Evolutionary conservation across 2,329 filamentous ascomycete species (phyloP).

Genomic region (Venturia asperata): DNA sequence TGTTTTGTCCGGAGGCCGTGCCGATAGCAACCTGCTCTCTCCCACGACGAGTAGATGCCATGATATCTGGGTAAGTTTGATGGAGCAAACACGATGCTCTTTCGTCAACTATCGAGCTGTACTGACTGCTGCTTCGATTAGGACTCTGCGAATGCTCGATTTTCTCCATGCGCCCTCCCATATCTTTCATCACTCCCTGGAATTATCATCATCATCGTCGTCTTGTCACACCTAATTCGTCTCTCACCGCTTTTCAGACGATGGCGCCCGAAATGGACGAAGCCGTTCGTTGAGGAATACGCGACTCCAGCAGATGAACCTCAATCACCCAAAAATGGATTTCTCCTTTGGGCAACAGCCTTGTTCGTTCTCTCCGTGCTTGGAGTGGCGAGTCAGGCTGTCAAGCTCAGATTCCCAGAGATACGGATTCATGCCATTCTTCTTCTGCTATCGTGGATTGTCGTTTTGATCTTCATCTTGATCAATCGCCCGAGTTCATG

Average conservation of each 20-base stretch:
- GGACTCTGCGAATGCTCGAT: conserved; percentile 33
- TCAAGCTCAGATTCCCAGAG: conserved; percentile 26
- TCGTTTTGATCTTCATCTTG: conserved; percentile 29
- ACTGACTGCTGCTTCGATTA: conserved; percentile 20
- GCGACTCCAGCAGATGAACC: conserved; percentile 25
- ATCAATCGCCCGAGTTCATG: conserved; percentile 37
- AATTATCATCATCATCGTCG: conserved; percentile 26
- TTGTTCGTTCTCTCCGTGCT: conserved; percentile 27
- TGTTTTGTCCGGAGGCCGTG: neutral
- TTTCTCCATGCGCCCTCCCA: conserved; percentile 32
- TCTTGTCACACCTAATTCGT: conserved; percentile 26
- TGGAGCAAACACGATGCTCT: neutral
- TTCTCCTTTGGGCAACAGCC: conserved; percentile 27
- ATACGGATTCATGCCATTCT: conserved; percentile 19
- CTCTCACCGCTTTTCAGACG: conserved; percentile 22
- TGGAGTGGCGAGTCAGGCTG: conserved; percentile 27
- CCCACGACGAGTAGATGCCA: neutral
- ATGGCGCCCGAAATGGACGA: conserved; percentile 43
- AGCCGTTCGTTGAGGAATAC: conserved; percentile 45
- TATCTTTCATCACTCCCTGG: conserved; percentile 30
- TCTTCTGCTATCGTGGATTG: conserved; percentile 1
- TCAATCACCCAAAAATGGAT: conserved; percentile 27
- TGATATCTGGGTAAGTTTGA: conserved; percentile 6
- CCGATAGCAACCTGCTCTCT: neutral
- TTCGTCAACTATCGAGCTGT: neutral